Base-by-base conservation (phyloP, 768 basidiomycete genomes). In the Daedalea quercina region DNA sequence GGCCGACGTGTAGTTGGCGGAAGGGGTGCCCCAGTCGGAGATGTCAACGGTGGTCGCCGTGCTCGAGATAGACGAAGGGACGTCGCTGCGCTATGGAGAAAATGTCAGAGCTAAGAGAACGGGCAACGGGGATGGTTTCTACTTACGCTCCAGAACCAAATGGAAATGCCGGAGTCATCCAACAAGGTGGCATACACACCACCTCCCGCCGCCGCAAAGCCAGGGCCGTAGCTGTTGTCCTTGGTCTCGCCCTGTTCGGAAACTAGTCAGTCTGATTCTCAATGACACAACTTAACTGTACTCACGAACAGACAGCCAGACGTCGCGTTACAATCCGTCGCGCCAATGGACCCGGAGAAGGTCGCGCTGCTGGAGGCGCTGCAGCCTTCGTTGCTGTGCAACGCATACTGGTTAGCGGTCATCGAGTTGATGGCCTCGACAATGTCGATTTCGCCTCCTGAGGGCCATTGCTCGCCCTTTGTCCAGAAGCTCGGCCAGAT, bases 121-220 rank as follows among this genome's bases (percentile, higher is more conserved):
- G 34, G 50, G 37, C 13, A 19, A 40, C 37, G 15, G 15, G 8
- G 15, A 40, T 31, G 28, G 28, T 4, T 3, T 19, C 6, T 12
- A 56, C 74, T 55, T 47, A 76, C 76, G 48, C 66, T 70, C 76
- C 76, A 77, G 60, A 74, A 77, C 76, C 76, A 77, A 47, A 77
- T 76, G 47, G 64, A 76, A 45, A 79, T 71, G n/a, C 78, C 84
- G 1, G 75, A 65, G 4, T 70, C 68, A 44, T 85, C 85, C 53
- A 87, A 81, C 60, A 85, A 84, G 1, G 82, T 73, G 0, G 85
- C 85, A 65, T 73, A 91, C 1, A 83, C 79, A 4, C 82, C 82
- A 11, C 82, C 82, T 19, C 81, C 79, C 1, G 69, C 72, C 1
- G 61, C 44, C 2, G 70, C 71, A 54, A 80, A 80, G 3, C 62